Percentiles rank a stretch among this genome's conserved stretches.
phyloP scores from a whole-genome alignment of 1,284 basidiomycete genomes.

The Cutaneotrichosporon mucoides region DNA sequence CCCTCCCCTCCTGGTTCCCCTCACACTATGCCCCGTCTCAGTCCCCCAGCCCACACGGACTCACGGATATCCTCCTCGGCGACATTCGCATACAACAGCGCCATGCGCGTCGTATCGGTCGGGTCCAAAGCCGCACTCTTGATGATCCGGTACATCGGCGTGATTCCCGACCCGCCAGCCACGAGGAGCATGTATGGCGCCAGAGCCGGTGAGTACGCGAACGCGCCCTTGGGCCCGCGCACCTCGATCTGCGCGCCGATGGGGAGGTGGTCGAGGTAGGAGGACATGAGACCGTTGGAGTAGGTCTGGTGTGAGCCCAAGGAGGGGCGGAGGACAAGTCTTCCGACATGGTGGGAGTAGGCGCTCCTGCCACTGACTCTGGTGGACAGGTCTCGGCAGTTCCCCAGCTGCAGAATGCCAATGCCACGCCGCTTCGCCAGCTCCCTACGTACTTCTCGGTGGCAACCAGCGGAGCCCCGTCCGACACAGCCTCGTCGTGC shows the following conservation, averaged over 20 bases:
- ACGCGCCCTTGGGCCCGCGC: conserved; percentile 95
- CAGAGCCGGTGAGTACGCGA: conserved; percentile 67
- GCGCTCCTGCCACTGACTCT: too few species aligned
- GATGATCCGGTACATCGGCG: conserved; percentile 97
- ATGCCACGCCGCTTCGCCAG: too few species aligned
- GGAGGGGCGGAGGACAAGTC: too few species aligned
- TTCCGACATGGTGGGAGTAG: too few species aligned
- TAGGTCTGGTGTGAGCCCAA: conserved; percentile 62
- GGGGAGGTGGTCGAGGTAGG: conserved; percentile 71
- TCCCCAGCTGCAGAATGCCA: too few species aligned
- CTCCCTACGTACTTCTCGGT: neutral
- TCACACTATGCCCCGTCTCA: too few species aligned
- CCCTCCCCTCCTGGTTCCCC: too few species aligned
- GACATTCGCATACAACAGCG: conserved; percentile 95
- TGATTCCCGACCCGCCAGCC: conserved; percentile 88
- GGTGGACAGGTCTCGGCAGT: too few species aligned
- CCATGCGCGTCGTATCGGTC: conserved; percentile 71
- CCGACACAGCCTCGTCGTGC: neutral
- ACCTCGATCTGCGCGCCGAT: conserved; percentile 80
- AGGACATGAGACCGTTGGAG: conserved; percentile 93
- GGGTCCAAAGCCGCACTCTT: conserved; percentile 78
- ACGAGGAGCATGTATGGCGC: conserved; percentile 86
- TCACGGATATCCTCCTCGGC: conserved; percentile 71
- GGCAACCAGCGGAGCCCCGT: neutral
- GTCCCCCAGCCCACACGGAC: too few species aligned